These are phyloP conservation scores for Diutina neorugosa DNA, from an alignment of 1,139 yeast genomes.

Conservation along the genomic window DNA sequence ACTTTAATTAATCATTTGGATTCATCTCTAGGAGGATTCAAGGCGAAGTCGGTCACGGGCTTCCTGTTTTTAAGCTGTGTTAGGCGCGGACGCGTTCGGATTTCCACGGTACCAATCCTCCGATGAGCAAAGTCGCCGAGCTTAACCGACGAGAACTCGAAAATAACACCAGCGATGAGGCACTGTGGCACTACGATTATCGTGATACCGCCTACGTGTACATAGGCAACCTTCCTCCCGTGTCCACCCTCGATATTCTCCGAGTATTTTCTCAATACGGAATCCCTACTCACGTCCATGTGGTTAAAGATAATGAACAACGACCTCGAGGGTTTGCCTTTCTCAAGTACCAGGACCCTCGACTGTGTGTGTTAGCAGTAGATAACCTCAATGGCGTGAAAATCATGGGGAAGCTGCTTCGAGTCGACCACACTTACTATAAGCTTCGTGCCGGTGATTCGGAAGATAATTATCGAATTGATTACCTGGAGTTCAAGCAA, in stretches of 20 bases:
- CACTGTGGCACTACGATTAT: constrained; percentile 88
- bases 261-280: constrained; percentile 86
- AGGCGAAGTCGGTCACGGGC: background rate
- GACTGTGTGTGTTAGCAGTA: constrained; percentile 74
- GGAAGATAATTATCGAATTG: constrained; percentile 28
- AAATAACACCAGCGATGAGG: constrained; percentile 42
- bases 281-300: constrained; percentile 63
- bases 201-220: constrained; percentile 45
- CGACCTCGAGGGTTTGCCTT: constrained; percentile 70
- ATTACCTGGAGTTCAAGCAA: constrained; percentile 14
- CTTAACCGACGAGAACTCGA: constrained; percentile 61
- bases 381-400: constrained; percentile 76
- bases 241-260: constrained; percentile 66
- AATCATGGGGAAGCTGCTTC: constrained; percentile 42
- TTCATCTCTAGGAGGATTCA: too few species aligned
- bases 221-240: constrained; percentile 60
- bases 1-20: too few species aligned
- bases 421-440: constrained; percentile 72
- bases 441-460: constrained; percentile 41
- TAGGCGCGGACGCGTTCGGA: too few species aligned
- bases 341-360: constrained; percentile 70
- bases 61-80: too few species aligned
- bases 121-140: constrained; percentile 32
- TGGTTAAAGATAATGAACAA: constrained; percentile 49
- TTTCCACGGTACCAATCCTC: too few species aligned